Evolutionary conservation across 345 rosid species (phyloP), one percentile per base, ranked within the genome.

Genomic region (Rhodomyrtus tomentosa): DNA sequence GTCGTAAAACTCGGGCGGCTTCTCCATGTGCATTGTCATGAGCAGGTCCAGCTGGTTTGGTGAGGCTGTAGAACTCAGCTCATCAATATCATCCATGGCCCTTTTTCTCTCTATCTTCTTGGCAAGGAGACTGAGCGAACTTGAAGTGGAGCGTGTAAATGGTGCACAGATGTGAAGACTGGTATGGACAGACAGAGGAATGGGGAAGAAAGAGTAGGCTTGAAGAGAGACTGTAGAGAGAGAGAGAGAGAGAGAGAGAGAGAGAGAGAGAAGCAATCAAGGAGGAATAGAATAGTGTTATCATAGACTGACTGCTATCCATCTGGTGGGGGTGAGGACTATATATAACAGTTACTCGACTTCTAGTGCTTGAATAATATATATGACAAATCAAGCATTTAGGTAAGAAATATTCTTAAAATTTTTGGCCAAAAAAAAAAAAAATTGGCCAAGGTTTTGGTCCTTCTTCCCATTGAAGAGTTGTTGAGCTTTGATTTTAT

Each of bases 11-110:
- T 68, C 76, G 76, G 76, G 76, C 45, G 45, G 13, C 85, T 62
- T 42, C 45, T 89, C 76, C 85, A 85, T 89, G 81, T 86, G 92
- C 90, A 87, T 86, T 89, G 87, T 85, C 90, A 86, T 84, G 87
- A 54, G 82, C 91, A 84, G 85, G 84, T 86, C 89, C 91, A 87
- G 85, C 85, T 88, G 79, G 84, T 45, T 83, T 25, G 54, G 53
- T 49, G 62, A 50, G 54, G 10, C 89, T 90, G 86, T 86, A 68
- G 76, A 68, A 68, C 36, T 68, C 88, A 89, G 86, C 83, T 89
- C 88, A 83, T 85, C 90, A 56, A 89, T 90, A 85, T 55, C 72
- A 82, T 93, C 91, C 95, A 92, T 93, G 84, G 85, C 59, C 54
- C 55, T 50, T 50, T 11, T 40, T n/a, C 45, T 81, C 52, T 82